Base-by-base conservation (phyloP, 2,329 filamentous ascomycete genomes). In the Phyllosticta paracitricarpa region DNA sequence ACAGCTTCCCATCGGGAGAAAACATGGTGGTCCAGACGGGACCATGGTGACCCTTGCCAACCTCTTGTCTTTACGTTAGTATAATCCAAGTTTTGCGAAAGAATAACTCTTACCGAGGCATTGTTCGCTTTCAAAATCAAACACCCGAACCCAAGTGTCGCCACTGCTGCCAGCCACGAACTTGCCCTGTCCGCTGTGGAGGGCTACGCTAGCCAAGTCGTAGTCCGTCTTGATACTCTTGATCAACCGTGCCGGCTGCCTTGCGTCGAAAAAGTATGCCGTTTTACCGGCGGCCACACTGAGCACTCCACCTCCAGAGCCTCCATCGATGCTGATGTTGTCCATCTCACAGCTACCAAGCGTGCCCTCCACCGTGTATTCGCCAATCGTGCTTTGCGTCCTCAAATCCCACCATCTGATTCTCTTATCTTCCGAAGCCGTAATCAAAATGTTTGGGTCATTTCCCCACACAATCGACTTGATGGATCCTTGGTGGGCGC, bases 21-120 rank as follows among this genome's bases (percentile, higher is more conserved):
- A 96, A 99, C 61, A 88, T 88, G 63, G 95, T 86, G 5, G 91
- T 96, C 94, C 94, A 99, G 64, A 99, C 94, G 1, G 93, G 93
- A 1, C 94, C 94, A 70, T 99, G 94, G 68, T 99, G 94, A 25
- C 94, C 94, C 76, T 97, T 97, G 77, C 96, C 90, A 12, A 93
- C 88, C 72, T 97, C 94, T 88, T 88, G 64, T 9, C 9, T 24
- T 56, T 22, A 33, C 40, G 62, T 62, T 55, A 62, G 59, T 51
- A 54, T 25, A 26, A 14, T 61, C 7, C 51, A 17, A 48, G 40
- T 4, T 14, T 48, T 14, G 6, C 6, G 6, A 8, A 9, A 8
- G n/a, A 54, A 26, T 14, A 33, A 35, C 10, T 26, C 81, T 63
- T 77, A 88, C 85, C 85, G 53, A 97, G 78, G 73, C 96, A 91